These are phyloP conservation scores for Westerdykella ornata DNA, from an alignment of 2,329 filamentous ascomycete species.

Conservation along the genomic window DNA sequence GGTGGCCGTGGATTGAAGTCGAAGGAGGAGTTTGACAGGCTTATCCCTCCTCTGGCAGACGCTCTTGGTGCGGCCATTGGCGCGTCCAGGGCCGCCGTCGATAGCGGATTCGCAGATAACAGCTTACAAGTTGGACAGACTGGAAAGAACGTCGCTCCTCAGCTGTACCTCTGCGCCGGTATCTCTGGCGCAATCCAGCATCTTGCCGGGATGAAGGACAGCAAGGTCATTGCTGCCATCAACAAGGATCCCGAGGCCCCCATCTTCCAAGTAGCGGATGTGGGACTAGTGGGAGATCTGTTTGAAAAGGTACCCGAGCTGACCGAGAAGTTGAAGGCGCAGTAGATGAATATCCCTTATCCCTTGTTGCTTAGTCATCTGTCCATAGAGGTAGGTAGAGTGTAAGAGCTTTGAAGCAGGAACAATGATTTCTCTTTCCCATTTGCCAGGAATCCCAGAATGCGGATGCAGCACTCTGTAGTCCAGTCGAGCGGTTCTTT, in stretches of 20 bases:
- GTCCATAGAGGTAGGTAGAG: conserved; percentile 9
- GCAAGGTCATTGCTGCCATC: conserved; percentile 97
- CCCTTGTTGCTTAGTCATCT: neutral
- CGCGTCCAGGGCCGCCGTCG: conserved; percentile 88
- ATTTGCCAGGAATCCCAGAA: too few species aligned
- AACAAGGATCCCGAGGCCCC: conserved; percentile 97
- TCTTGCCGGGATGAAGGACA: conserved; percentile 98
- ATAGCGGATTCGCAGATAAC: conserved; percentile 97
- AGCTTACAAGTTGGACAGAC: conserved; percentile 97
- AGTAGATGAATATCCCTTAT: conserved; percentile 9
- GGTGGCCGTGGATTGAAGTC: conserved; percentile 94
- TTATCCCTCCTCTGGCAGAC: conserved; percentile 90
- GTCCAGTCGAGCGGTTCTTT: too few species aligned
- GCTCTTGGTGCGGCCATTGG: conserved; percentile 91
- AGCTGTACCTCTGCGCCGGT: conserved; percentile 90
- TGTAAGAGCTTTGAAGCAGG: conserved; percentile 10
- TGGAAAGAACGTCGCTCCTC: conserved; percentile 94
- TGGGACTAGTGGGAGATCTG: conserved; percentile 88
- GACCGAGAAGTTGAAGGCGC: conserved; percentile 79
- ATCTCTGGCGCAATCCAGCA: conserved; percentile 98
- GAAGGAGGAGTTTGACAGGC: conserved; percentile 90
- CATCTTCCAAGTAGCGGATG: conserved; percentile 97
- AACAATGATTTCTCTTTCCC: too few species aligned
- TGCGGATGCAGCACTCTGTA: too few species aligned
- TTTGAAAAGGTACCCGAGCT: conserved; percentile 95